Percentiles rank a stretch among this genome's conserved stretches.
Evolutionary conservation across 2,329 filamentous ascomycete genomes (phyloP).

Genomic region (Fusarium sp.): DNA sequence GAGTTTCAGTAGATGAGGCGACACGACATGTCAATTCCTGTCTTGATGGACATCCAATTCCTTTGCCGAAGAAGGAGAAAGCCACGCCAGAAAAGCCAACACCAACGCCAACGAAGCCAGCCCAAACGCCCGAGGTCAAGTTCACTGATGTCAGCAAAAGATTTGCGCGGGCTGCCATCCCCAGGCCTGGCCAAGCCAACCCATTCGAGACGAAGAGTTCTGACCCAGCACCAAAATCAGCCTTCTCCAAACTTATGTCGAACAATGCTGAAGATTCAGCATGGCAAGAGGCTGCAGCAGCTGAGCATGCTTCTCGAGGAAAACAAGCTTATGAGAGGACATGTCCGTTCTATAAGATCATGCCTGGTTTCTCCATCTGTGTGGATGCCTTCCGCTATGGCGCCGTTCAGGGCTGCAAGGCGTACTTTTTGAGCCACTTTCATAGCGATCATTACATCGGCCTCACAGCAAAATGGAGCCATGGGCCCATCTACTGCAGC

Average conservation of each 20-base stretch:
- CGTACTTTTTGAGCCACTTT: slow-evolving; percentile 98
- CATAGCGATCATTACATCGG: slow-evolving; percentile 98
- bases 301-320: slow-evolving; percentile 83
- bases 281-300: slow-evolving; percentile 88
- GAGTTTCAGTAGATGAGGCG: slow-evolving; percentile 75
- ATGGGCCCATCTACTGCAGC: slow-evolving; percentile 97
- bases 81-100: slow-evolving; percentile 16
- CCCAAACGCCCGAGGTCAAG: slow-evolving; percentile 52
- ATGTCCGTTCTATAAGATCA: slow-evolving; percentile 98
- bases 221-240: slow-evolving; percentile 69
- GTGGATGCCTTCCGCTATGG: slow-evolving; percentile 98
- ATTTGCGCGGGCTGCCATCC: slow-evolving; percentile 77
- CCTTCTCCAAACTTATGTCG: slow-evolving; percentile 95
- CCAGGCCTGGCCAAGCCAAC: slow-evolving; percentile 85
- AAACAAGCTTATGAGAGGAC: slow-evolving; percentile 90
- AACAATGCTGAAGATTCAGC: slow-evolving; percentile 90
- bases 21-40: slow-evolving; percentile 93
- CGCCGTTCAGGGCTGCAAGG: slow-evolving; percentile 90
- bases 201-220: slow-evolving; percentile 74
- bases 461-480: slow-evolving; percentile 87
- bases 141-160: slow-evolving; percentile 65
- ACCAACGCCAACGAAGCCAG: slow-evolving; percentile 15
- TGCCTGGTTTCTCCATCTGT: slow-evolving; percentile 92
- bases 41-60: slow-evolving; percentile 83
- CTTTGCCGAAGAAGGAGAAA: slow-evolving; percentile 60